Evolutionary conservation across 2,329 filamentous ascomycete genomes (phyloP), one percentile per base, ranked within the genome.

Genomic region (Tricladium varicosporioides): DNA sequence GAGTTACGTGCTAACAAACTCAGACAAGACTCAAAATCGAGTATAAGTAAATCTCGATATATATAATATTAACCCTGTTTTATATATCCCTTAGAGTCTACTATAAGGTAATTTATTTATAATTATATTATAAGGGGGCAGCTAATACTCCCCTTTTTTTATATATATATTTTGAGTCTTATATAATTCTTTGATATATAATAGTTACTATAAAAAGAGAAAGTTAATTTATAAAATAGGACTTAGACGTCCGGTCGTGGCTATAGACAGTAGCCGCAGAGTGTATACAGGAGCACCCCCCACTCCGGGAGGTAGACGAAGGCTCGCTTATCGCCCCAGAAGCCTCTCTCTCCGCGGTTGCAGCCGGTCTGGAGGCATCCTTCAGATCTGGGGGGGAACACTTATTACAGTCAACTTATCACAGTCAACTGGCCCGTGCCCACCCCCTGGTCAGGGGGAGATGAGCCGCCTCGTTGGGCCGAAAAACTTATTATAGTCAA

Each of bases 11-110:
- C 13, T 8, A 36, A 48, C 48, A 54, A 45, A 44, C 51, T 54
- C 43, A 31, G 44, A 54, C 48, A 44, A 43, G 51, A 44, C 51
- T 54, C 27, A 54, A 54, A 54, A 40, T 54, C 51, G 51, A 54
- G 51, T 54, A 54, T 54, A 18, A 47, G 44, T 54, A 48, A 13
- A 44, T n/a, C 51, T 32, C 4, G 19, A 22, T 33, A 54, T 54
- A 48, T 54, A 32, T 22, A 44, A 54, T 31, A 48, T n/a, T n/a
- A 48, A 48, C 44, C 52, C 32, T 19, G 32, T 54, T 16, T 42
- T 48, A 48, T 40, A 16, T n/a, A 40, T 27, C 9, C 48, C 52
- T 33, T 32, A 43, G 27, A 54, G 43, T 15, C 51, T 14, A 22
- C 42, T 32, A 32, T 36, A 42, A 32, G 18, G 44, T 47, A 22